Evolutionary conservation across 2,329 filamentous ascomycete genomes (phyloP), one percentile per base, ranked within the genome.

Genomic region (Byssochlamys sp.): DNA sequence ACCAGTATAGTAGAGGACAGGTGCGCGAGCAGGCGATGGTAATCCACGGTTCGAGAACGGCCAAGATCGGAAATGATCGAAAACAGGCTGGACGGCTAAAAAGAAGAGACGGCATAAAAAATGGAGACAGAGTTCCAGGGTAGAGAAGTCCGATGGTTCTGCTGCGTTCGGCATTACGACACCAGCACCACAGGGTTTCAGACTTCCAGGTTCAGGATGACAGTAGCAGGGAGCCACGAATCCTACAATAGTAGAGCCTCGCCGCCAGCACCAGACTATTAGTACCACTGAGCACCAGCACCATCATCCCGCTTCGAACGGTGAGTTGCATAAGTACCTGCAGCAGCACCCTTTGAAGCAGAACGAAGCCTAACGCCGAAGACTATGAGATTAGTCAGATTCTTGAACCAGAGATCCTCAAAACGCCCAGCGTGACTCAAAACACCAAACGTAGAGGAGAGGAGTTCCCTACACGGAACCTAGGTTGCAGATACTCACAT

Each of bases 331-430:
- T 74, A 72, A 67, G 69, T 62, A 75, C 73, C 75, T 72, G 73
- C 71, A 74, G 79, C 79, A 78, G 78, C 81, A 80, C 84, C 84
- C 79, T 87, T 88, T 70, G 86, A 87, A 82, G 86, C 84, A 81
- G 87, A 90, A 82, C 87, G 87, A 81, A 90, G 86, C 86, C 87
- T 90, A 84, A 85, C 86, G 87, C 82, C 85, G 86, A 82, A 86
- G 83, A 88, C 87, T 89, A 86, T 85, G 78, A 81, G 74, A 87
- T 89, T 86, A 90, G 86, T 87, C 84, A 84, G 80, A 81, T 82
- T 82, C 84, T 83, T 86, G 84, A 86, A 84, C 82, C 83, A 76
- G 79, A 78, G 19, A 81, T 79, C 81, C 83, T 82, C 88, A 84
- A 31, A 19, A 81, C 82, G 85, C 83, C 83, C 82, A 89, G 86